These are phyloP conservation scores for Daldinia bambusicola DNA, from an alignment of 495 filamentous ascomycete species.

Conservation along the genomic window DNA sequence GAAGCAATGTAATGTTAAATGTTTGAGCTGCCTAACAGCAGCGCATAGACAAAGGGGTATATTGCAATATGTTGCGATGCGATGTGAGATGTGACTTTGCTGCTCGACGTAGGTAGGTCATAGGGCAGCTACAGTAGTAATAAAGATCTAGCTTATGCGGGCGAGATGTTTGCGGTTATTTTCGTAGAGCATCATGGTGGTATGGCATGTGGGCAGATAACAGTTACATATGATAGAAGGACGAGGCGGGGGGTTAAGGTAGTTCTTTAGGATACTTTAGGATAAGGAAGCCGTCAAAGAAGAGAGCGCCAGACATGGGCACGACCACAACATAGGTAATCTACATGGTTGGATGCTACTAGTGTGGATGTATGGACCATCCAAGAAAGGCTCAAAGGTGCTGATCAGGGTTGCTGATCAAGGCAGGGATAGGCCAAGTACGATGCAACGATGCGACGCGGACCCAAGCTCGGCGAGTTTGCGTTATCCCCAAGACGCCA, in stretches of 20 bases:
- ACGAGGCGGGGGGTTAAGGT: not conserved
- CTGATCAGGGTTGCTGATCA: not conserved
- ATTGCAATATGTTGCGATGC: not conserved
- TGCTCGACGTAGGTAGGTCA: not conserved
- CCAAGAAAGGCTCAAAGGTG: not conserved
- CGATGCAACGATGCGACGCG: conserved; percentile 30
- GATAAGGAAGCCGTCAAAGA: conserved; percentile 11
- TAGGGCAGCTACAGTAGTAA: conserved; percentile 15
- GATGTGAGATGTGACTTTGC: too few relatives aligned
- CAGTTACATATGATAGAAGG: conserved; percentile 9
- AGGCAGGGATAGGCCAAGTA: conserved; percentile 33
- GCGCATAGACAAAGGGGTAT: conserved; percentile 21
- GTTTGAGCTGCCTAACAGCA: conserved; percentile 30
- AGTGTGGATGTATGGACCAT: not conserved
- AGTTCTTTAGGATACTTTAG: not conserved
- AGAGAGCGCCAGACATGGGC: not conserved
- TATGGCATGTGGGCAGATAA: conserved; percentile 22
- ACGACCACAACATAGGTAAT: not conserved
- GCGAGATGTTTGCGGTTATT: not conserved
- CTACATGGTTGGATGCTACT: conserved; percentile 10
- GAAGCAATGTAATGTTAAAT: conserved; percentile 5
- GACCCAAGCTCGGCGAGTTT: conserved; percentile 38
- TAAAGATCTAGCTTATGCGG: conserved; percentile 10
- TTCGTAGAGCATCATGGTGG: conserved; percentile 19
- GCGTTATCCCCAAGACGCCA: conserved; percentile 30